Evolutionary conservation across 2,329 filamentous ascomycete species (phyloP).

Genomic region (Ramularia collo-cygni): DNA sequence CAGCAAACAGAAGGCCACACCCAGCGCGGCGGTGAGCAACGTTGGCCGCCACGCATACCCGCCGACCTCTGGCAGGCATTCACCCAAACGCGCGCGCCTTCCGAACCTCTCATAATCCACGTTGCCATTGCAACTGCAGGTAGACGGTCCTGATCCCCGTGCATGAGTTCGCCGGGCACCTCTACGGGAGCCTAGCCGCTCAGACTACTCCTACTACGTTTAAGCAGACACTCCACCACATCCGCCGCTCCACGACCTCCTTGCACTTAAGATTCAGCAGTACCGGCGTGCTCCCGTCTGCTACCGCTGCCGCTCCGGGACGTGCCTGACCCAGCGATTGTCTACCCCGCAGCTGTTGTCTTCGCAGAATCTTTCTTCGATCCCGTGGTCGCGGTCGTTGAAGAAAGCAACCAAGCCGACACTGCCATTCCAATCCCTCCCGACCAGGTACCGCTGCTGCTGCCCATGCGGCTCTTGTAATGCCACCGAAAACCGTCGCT

Average conservation of each 20-base stretch:
- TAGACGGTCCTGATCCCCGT: no score
- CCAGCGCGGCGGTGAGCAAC: no score
- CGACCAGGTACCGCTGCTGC: constrained; percentile 1
- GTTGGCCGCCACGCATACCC: no score
- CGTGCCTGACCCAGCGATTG: constrained; percentile 2
- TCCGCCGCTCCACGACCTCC: background rate
- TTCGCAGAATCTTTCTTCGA: constrained; percentile 3
- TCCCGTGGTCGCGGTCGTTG: background rate
- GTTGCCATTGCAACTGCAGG: no score
- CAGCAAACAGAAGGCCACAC: no score
- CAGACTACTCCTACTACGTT: no score
- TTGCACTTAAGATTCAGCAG: constrained; percentile 2
- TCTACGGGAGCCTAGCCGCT: no score
- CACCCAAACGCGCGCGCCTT: no score
- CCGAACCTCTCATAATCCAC: no score
- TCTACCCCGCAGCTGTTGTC: constrained; percentile 3
- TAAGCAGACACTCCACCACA: no score
- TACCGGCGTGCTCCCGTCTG: constrained; percentile 3
- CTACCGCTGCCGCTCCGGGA: constrained; percentile 3
- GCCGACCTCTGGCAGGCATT: no score
- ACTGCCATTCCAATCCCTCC: background rate
- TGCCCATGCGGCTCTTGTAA: constrained; percentile 21
- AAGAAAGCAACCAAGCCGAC: background rate
- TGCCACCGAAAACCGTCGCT: constrained; percentile 66
- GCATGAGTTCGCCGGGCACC: no score